Conservation (phyloP, 1,284 basidiomycete genomes). For the Lignosus rhinocerotis region DNA sequence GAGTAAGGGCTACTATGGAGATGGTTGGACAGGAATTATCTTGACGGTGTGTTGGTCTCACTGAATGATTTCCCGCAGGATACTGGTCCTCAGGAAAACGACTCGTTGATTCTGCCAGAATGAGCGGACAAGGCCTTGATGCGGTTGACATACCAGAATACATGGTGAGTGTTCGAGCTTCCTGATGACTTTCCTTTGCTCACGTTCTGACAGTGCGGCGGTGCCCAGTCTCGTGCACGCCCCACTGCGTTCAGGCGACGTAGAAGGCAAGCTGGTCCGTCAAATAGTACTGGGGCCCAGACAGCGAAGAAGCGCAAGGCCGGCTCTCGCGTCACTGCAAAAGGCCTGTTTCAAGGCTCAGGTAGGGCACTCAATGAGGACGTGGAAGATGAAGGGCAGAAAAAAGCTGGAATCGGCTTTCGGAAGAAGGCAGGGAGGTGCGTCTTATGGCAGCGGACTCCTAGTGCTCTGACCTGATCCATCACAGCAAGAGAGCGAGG, state of each 20-base stretch:
- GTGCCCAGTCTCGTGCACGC: conserved; percentile 65
- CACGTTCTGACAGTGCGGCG: conserved; percentile 62
- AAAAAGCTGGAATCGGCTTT: conserved; percentile 55
- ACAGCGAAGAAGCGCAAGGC: conserved; percentile 68
- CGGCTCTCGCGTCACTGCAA: conserved; percentile 62
- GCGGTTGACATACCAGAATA: conserved; percentile 70
- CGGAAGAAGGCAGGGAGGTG: conserved; percentile 71
- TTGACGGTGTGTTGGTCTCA: background rate
- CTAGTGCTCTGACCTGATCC: background rate
- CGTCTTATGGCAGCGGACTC: background rate
- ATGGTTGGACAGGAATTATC: conserved; percentile 48
- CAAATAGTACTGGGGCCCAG: conserved; percentile 57
- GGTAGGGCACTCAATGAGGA: conserved; percentile 54
- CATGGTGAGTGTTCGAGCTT: conserved; percentile 46
- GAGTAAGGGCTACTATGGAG: conserved; percentile 73
- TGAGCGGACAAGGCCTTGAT: conserved; percentile 52
- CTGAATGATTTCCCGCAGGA: conserved; percentile 41
- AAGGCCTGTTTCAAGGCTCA: conserved; percentile 56
- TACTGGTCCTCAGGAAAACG: conserved; percentile 79
- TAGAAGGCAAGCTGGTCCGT: conserved; percentile 46
- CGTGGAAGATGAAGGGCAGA: conserved; percentile 40
- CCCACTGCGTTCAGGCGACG: conserved; percentile 49
- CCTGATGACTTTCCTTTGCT: background rate
- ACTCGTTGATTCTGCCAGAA: conserved; percentile 58
- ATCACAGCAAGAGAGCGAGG: conserved; percentile 65